Conservation (phyloP, 129 eudicot species). For the Solidago caesia region DNA sequence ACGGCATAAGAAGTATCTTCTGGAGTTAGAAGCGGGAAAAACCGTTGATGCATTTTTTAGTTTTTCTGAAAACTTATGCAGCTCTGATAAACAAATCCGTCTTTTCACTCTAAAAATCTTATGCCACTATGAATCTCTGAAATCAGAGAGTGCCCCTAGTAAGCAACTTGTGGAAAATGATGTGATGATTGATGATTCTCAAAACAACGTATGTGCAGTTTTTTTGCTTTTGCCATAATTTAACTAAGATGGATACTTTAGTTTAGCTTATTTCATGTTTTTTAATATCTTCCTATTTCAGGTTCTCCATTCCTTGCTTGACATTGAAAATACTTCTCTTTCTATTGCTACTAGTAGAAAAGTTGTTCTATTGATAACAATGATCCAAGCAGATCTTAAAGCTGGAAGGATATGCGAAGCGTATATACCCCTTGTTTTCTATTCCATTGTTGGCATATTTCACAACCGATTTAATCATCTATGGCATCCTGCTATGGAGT, state of each 20-base stretch:
- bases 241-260: not conserved
- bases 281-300: slow-evolving; percentile 28
- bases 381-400: slow-evolving; percentile 65
- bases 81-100: slow-evolving; percentile 60
- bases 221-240: slow-evolving; percentile 17
- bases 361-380: slow-evolving; percentile 58
- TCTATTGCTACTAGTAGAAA: slow-evolving; percentile 70
- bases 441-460: slow-evolving; percentile 66
- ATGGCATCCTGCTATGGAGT: slow-evolving; percentile 78
- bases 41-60: slow-evolving; percentile 46
- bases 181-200: slow-evolving; percentile 32
- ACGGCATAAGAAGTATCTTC: slow-evolving; percentile 29
- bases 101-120: slow-evolving; percentile 72
- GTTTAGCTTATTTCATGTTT: not conserved
- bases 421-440: slow-evolving; percentile 51
- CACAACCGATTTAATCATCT: slow-evolving; percentile 70
- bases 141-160: slow-evolving; percentile 19
- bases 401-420: slow-evolving; percentile 43
- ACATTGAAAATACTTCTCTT: slow-evolving; percentile 65
- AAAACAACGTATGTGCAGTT: slow-evolving; percentile 42
- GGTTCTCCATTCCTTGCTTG: slow-evolving; percentile 67
- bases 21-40: slow-evolving; percentile 53
- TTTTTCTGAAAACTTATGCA: slow-evolving; percentile 66
- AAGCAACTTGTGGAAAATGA: slow-evolving; percentile 36
- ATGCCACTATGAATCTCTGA: slow-evolving; percentile 69